A percentile compares a stretch with the other conserved stretches of the same genome.
Evolutionary conservation across 371 early-diverging fungal species (phyloP).

Genomic region (Blyttiomyces sp.): DNA sequence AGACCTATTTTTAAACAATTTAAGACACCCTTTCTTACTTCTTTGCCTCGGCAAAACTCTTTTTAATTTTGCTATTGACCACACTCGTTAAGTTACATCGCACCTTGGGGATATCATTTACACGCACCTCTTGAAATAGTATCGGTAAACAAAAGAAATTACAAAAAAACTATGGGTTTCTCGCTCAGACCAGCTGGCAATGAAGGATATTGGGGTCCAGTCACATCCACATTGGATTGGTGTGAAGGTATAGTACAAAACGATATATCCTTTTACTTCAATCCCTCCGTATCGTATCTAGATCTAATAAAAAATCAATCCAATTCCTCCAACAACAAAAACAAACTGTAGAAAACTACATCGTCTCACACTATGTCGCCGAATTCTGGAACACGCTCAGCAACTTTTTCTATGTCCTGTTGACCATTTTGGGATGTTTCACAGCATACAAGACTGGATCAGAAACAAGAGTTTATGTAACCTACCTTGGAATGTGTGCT

Average conservation of each 20-base stretch:
- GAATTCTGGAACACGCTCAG: constrained; percentile 73
- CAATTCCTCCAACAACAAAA: not conserved
- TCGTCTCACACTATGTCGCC: constrained; percentile 56
- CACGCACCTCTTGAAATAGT: no score
- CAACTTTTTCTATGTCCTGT: constrained; percentile 55
- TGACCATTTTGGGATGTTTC: constrained; percentile 46
- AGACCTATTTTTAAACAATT: no score
- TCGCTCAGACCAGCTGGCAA: constrained; percentile 15
- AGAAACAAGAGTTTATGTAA: not conserved
- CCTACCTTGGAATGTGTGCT: not conserved
- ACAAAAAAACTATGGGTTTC: constrained; percentile 11
- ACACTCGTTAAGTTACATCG: no score
- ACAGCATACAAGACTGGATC: not conserved
- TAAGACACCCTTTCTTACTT: no score
- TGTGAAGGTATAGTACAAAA: constrained; percentile 24
- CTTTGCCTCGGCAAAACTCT: no score
- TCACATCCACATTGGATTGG: constrained; percentile 41
- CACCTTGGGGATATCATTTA: no score
- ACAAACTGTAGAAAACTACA: constrained; percentile 57
- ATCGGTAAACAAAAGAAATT: no score
- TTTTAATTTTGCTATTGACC: no score
- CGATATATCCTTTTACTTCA: not conserved
- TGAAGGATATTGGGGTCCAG: constrained; percentile 29
- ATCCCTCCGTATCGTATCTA: not conserved
- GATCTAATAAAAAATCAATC: constrained; percentile 13